Conservation (phyloP, 2,329 filamentous ascomycete genomes). For the Falciphora oryzae region DNA sequence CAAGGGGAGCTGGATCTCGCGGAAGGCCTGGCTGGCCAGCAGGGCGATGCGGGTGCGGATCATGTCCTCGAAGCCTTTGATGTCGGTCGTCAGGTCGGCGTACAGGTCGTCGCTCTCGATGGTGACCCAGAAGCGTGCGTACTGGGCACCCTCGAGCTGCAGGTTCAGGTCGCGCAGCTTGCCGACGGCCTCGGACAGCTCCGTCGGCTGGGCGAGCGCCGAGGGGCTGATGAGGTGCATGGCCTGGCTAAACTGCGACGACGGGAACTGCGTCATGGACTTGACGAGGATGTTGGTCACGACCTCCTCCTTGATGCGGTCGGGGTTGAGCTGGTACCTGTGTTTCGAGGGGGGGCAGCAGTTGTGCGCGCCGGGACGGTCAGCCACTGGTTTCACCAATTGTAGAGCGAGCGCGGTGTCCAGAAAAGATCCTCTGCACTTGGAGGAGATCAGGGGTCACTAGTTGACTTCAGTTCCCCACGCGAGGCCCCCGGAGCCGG, state of each 20-base stretch:
- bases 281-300: constrained; percentile 99
- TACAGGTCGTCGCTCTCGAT: constrained; percentile 93
- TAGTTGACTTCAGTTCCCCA: constrained; percentile 55
- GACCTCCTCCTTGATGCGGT: constrained; percentile 93
- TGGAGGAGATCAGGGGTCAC: constrained; percentile 61
- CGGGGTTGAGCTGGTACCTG: constrained; percentile 99
- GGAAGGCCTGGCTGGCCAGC: constrained; percentile 75
- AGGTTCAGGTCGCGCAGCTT: constrained; percentile 81
- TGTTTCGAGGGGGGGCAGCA: constrained; percentile 11
- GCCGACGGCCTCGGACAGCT: constrained; percentile 83
- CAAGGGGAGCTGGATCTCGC: constrained; percentile 62
- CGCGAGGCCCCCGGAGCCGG: neutral
- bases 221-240: constrained; percentile 90
- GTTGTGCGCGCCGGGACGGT: constrained; percentile 10
- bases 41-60: constrained; percentile 86
- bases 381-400: neutral
- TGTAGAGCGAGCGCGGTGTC: constrained; percentile 1
- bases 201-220: constrained; percentile 58
- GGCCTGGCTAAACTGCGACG: constrained; percentile 87
- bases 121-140: constrained; percentile 87
- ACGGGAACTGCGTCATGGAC: constrained; percentile 93
- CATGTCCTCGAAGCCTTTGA: constrained; percentile 89
- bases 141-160: constrained; percentile 85
- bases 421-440: constrained; percentile 10
- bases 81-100: constrained; percentile 90